Base-by-base conservation (phyloP, 176 grass and related monocot species). In the Otatea glauca region DNA sequence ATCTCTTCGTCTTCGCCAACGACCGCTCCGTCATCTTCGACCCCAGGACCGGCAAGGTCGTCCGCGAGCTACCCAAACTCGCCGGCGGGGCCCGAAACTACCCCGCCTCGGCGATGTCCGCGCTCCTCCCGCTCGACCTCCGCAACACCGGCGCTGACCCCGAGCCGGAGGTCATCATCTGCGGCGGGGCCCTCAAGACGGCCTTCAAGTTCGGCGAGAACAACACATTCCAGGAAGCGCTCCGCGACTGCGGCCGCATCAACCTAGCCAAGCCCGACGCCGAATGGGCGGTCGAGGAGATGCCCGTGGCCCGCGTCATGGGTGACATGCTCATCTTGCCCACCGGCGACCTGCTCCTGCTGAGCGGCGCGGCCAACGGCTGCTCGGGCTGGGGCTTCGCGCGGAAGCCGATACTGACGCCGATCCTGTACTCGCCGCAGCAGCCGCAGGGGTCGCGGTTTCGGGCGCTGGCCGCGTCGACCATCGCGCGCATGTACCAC, bases 271-370 rank as follows among this genome's bases (percentile, higher is more conserved):
- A 55, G 3, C 81, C 84, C 32, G 73, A 77, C n/a, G 88, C 89
- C 16, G 10, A 15, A 10, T 98, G 96, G 93, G 72, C 70, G 18
- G 39, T 76, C 2, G 96, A 98, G 71, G 56, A 85, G 43, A 98
- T 95, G 96, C 89, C 93, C n/a, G 45, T 82, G 12, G 84, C 59
- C 37, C 93, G 96, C 23, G 92, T 92, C 77, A 94, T 95, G 93
- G 92, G 92, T 17, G 93, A 98, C 91, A 82, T 98, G 89, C 93
- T 95, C 27, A 87, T 95, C 73, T 88, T 95, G 18, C 96, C 96
- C 54, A 94, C 88, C 60, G 89, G 75, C 55, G 96, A 98, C 68
- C 51, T 98, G 50, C 96, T 98, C 15, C 81, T 98, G 7, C 66
- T 95, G 0, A 95, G 71, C 78, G 96, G 96, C 21, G 93, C 89